Base-by-base conservation (phyloP, 2,329 filamentous ascomycete genomes). In the Fusarium mexicanum region DNA sequence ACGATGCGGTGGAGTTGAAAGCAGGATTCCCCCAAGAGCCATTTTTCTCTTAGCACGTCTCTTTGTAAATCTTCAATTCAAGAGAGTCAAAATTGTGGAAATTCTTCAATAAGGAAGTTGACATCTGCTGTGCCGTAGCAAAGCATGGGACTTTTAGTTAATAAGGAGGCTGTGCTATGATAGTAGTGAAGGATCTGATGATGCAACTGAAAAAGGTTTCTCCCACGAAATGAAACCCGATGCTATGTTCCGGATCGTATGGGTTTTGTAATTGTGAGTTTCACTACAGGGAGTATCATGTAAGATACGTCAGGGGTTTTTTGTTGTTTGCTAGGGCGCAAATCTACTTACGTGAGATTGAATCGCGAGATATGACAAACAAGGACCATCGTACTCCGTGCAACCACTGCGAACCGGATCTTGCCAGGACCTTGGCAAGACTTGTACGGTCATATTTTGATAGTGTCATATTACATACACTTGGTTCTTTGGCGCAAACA, bases 1-100 rank as follows among this genome's bases (percentile, higher is more conserved):
- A 68, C 67, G 22, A 35, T 64, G 12, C 20, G 22, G 71, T 71
- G 71, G 71, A 74, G 70, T 73, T 55, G 47, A 22, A 37, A 51
- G 48, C 38, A 44, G 41, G 43, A 66, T 35, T 44, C 24, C 40
- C 53, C 31, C 20, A 51, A 37, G 31, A 29, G 16, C 18, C 20
- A 33, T 46, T 40, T 41, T 31, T 44, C 29, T 44, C 24, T 29
- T 17, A 37, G 37, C 18, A 44, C 26, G 24, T 40, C 46, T 22
- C 33, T 53, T 53, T 51, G 8, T 41, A 35, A 29, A 69, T 43
- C 20, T 13, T 17, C 16, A 44, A 37, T 53, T 53, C n/a, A 37
- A 22, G 40, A 40, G 18, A 31, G 20, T 44, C 17, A 37, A 50
- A 44, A 24, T 48, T 68, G 18, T 50, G 44, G 37, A 11, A 40